phyloP scores from a whole-genome alignment of 2,329 filamentous ascomycete species.

The Calonectria honghensis region DNA sequence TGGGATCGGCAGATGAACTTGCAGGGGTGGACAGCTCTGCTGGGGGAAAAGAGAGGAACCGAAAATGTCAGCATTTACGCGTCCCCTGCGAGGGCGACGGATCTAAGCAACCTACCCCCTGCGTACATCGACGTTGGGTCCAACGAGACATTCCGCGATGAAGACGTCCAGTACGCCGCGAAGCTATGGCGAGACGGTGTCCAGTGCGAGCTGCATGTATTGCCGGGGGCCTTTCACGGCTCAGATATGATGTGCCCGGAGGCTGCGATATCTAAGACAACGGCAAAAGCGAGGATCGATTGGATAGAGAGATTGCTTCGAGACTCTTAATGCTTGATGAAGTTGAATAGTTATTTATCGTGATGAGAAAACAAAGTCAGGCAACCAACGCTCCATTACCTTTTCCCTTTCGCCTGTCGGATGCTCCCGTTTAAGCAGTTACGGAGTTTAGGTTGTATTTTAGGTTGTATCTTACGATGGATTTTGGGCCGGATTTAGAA shows the following conservation, averaged over 20 bases:
- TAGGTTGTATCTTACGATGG: too few species aligned
- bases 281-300: slow-evolving; percentile 9
- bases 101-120: neutral
- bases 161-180: neutral
- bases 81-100: neutral
- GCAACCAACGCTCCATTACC: neutral
- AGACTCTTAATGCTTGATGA: neutral
- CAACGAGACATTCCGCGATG: neutral
- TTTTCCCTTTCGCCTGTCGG: neutral
- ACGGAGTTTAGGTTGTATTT: neutral
- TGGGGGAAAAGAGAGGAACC: neutral
- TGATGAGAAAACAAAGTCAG: neutral
- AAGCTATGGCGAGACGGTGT: slow-evolving; percentile 1
- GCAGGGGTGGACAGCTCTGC: neutral
- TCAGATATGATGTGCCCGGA: slow-evolving; percentile 1
- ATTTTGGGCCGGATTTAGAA: neutral
- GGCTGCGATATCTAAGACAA: neutral
- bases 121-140: neutral
- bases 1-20: slow-evolving; percentile 20
- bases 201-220: slow-evolving; percentile 8
- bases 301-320: slow-evolving; percentile 7
- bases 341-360: neutral
- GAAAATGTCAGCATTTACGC: slow-evolving; percentile 3
- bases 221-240: slow-evolving; percentile 7
- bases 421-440: neutral